A percentile compares a stretch with the other conserved stretches of the same genome.
These are phyloP conservation scores for Fraxinus angustifolia DNA, from an alignment of 305 asterid species.

Conservation along the genomic window DNA sequence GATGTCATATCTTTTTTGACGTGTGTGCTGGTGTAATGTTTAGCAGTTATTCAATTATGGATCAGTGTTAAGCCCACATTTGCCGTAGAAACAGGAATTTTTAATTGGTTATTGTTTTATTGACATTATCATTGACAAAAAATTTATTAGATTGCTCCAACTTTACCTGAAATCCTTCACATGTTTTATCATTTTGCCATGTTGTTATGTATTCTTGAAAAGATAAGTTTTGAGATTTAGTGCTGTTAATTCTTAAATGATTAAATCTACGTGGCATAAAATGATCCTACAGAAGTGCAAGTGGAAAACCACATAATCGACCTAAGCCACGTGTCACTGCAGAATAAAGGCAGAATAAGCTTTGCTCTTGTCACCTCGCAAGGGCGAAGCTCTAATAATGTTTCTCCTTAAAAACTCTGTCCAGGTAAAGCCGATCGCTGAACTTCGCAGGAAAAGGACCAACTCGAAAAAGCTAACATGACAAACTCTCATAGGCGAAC, in stretches of 20 bases:
- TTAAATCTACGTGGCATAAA: not conserved
- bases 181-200: not conserved
- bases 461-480: not conserved
- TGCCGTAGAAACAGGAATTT: not conserved
- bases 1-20: constrained; percentile 9
- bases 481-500: not conserved
- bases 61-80: not conserved
- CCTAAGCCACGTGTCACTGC: not conserved
- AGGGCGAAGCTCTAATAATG: not conserved
- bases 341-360: not conserved
- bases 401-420: not conserved
- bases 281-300: not conserved
- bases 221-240: not conserved
- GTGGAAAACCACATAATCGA: not conserved
- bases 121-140: not conserved
- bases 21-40: not conserved
- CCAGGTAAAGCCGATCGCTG: not conserved
- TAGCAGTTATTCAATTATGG: not conserved
- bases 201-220: not conserved
- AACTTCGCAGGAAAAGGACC: not conserved
- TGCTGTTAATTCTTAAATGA: not conserved
- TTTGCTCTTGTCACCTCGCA: not conserved
- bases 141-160: not conserved
- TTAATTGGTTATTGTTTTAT: not conserved
- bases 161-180: not conserved